phyloP scores from a whole-genome alignment of 2,329 filamentous ascomycete species.

The Macroventuria anomochaeta region DNA sequence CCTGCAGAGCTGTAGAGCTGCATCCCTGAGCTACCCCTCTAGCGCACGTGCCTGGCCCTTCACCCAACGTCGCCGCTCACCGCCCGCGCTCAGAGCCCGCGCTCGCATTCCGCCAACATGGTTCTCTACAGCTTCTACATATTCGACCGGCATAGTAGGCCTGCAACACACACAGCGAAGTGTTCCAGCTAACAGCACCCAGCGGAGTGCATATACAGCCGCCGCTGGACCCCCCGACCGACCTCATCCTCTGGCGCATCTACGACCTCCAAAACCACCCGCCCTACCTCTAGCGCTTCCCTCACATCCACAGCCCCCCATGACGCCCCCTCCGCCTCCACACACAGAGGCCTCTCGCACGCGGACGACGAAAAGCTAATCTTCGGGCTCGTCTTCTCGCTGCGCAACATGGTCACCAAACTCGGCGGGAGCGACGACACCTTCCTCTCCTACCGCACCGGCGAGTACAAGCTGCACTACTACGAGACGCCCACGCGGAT shows the following conservation, averaged over 20 bases:
- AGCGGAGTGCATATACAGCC: conserved; percentile 98
- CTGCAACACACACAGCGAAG: neutral
- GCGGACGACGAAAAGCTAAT: conserved; percentile 94
- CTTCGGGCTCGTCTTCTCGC: conserved; percentile 94
- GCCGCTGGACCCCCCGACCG: conserved; percentile 73
- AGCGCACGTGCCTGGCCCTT: conserved; percentile 10
- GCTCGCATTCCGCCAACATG: conserved; percentile 63
- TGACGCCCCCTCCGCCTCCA: conserved; percentile 34
- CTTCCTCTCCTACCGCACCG: conserved; percentile 92
- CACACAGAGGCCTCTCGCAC: conserved; percentile 53
- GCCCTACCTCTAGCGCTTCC: conserved; percentile 58
- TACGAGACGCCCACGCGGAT: conserved; percentile 97
- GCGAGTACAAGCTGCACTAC: conserved; percentile 97
- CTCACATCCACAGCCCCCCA: conserved; percentile 38
- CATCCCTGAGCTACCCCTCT: conserved; percentile 15
- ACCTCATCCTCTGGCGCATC: conserved; percentile 42
- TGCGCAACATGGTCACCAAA: conserved; percentile 96
- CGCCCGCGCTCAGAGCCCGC: conserved; percentile 1
- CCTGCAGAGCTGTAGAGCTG: neutral
- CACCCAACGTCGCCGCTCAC: conserved; percentile 2
- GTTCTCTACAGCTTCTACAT: conserved; percentile 98
- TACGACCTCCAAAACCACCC: conserved; percentile 51
- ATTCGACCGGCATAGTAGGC: conserved; percentile 94
- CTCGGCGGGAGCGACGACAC: conserved; percentile 89
- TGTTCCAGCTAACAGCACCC: neutral